phyloP scores from a whole-genome alignment of 2,329 filamentous ascomycete genomes.

The Fusarium sublunatum region DNA sequence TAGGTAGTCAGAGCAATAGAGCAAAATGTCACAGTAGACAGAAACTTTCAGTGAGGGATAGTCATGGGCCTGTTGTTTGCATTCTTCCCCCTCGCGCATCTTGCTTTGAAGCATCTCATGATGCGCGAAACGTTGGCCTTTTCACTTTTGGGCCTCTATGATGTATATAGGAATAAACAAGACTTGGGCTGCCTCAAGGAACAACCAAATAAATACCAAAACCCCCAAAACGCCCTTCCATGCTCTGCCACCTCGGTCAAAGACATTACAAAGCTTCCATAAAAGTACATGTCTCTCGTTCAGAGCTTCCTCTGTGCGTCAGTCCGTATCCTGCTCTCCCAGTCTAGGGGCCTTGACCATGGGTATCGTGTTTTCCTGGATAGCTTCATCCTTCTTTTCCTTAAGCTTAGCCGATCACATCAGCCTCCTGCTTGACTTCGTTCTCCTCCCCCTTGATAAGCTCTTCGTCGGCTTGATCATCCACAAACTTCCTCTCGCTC shows the following conservation, averaged over 20 bases:
- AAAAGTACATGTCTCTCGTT: constrained; percentile 47
- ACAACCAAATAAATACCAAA: constrained; percentile 23
- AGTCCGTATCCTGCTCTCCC: constrained; percentile 26
- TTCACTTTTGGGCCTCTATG: constrained; percentile 41
- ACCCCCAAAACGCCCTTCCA: constrained; percentile 46
- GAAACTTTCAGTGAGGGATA: constrained; percentile 26
- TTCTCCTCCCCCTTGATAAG: constrained; percentile 71
- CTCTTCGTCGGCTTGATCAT: constrained; percentile 75
- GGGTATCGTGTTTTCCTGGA: constrained; percentile 37
- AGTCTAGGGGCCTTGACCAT: constrained; percentile 25
- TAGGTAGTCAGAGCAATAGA: not conserved
- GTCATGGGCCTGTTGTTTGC: constrained; percentile 35
- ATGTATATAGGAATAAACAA: constrained; percentile 43
- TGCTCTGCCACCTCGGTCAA: constrained; percentile 44
- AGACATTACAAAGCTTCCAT: constrained; percentile 45
- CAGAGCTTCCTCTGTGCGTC: constrained; percentile 34
- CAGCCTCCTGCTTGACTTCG: constrained; percentile 53
- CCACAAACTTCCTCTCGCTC: constrained; percentile 89
- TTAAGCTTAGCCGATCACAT: constrained; percentile 53
- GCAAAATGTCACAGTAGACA: constrained; percentile 4
- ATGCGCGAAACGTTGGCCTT: constrained; percentile 35
- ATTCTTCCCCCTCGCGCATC: constrained; percentile 39
- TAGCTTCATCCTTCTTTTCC: constrained; percentile 27
- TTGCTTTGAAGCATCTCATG: constrained; percentile 36
- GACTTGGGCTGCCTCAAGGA: constrained; percentile 22